A percentile compares a stretch with the other conserved stretches of the same genome.
These are phyloP conservation scores for Yamadazyma atlantica DNA, from an alignment of 1,139 yeast species.

Conservation along the genomic window DNA sequence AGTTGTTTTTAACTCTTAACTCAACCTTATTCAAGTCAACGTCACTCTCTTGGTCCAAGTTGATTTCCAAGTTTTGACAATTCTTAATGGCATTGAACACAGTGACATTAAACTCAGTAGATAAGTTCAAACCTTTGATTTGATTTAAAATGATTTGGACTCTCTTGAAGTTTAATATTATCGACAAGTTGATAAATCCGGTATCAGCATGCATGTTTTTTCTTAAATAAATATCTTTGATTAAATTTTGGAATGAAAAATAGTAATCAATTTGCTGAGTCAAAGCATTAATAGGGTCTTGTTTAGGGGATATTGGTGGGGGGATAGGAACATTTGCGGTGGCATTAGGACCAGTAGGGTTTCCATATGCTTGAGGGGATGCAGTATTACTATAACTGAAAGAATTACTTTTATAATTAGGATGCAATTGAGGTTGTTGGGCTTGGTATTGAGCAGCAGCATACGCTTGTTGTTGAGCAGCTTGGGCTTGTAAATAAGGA, in stretches of 20 bases:
- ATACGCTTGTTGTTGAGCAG: constrained; percentile 5
- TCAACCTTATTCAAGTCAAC: constrained; percentile 29
- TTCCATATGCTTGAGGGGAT: constrained; percentile 3
- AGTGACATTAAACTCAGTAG: constrained; percentile 24
- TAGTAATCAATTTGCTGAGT: constrained; percentile 83
- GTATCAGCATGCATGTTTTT: constrained; percentile 66
- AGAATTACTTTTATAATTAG: constrained; percentile 1
- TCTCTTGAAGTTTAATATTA: constrained; percentile 72
- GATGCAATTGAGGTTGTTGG: constrained; percentile 10
- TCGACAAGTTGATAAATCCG: constrained; percentile 67
- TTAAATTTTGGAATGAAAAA: constrained; percentile 81
- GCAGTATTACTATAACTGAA: neutral
- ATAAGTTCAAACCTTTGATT: constrained; percentile 32
- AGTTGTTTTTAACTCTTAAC: constrained; percentile 43
- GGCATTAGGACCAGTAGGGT: constrained; percentile 19
- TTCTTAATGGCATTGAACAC: constrained; percentile 33
- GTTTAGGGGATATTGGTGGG: constrained; percentile 51
- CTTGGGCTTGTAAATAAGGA: constrained; percentile 7
- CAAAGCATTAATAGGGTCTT: constrained; percentile 47
- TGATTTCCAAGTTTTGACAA: constrained; percentile 42
- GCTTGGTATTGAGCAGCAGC: constrained; percentile 7
- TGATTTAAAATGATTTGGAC: constrained; percentile 55
- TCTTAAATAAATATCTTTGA: constrained; percentile 77
- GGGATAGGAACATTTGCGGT: constrained; percentile 30
- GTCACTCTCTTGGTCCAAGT: constrained; percentile 25